phyloP scores from a whole-genome alignment of 1,284 basidiomycete genomes.

The Ustilago crameri region DNA sequence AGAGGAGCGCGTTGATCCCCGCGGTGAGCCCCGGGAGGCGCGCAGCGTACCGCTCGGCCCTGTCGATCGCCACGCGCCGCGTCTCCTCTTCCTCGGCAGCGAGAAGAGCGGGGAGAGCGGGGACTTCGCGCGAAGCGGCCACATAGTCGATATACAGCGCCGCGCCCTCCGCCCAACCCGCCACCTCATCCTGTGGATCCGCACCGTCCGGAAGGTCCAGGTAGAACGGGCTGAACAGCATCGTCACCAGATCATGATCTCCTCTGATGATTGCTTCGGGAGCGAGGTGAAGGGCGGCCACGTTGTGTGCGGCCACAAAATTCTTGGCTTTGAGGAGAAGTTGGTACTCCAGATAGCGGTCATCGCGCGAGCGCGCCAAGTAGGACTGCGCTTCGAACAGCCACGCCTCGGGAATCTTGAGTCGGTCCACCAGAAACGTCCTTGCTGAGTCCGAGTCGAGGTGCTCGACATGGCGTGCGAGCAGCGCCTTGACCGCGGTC shows the following conservation, averaged over 20 bases:
- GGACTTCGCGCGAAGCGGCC: conserved; percentile 73
- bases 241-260: conserved; percentile 79
- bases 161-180: conserved; percentile 65
- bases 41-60: conserved; percentile 71
- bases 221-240: conserved; percentile 79
- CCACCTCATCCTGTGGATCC: conserved; percentile 41
- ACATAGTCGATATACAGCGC: conserved; percentile 62
- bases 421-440: conserved; percentile 79
- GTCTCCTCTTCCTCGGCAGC: conserved; percentile 64
- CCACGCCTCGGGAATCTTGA: conserved; percentile 86
- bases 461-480: conserved; percentile 78
- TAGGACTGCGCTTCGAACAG: conserved; percentile 84
- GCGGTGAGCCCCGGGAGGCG: conserved; percentile 74
- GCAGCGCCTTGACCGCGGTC: conserved; percentile 82
- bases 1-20: conserved; percentile 61
- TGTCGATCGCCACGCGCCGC: conserved; percentile 30
- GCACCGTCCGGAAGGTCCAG: conserved; percentile 75
- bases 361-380: conserved; percentile 74
- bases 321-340: conserved; percentile 79
- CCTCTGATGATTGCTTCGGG: conserved; percentile 86
- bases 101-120: conserved; percentile 70
- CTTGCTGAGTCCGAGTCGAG: conserved; percentile 76
- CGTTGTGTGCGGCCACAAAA: conserved; percentile 80
- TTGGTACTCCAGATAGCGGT: conserved; percentile 81
- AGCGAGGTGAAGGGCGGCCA: conserved; percentile 84